A percentile compares a stretch with the other conserved stretches of the same genome.
Conservation (phyloP, 2,329 filamentous ascomycete genomes). For the Neopestalotiopsis sp. region DNA sequence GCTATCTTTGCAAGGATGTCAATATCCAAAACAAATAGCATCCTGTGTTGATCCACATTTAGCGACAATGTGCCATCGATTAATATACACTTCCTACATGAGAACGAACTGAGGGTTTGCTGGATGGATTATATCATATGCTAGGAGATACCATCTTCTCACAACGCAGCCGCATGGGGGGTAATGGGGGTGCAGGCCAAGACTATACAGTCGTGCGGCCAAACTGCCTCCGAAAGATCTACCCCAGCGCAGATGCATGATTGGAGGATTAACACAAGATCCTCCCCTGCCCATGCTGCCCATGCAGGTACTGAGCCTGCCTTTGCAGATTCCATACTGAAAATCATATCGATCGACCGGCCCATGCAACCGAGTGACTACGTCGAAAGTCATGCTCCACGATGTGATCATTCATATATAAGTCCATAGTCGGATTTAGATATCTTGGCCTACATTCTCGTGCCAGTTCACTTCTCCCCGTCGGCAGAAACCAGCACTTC, state of each 20-base stretch:
- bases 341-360: not conserved
- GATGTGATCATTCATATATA: not conserved
- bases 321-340: not conserved
- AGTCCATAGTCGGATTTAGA: too few relatives aligned
- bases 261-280: not conserved
- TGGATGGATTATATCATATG: too few relatives aligned
- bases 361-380: not conserved
- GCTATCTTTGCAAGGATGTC: too few relatives aligned
- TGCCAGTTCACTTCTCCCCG: too few relatives aligned
- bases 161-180: not conserved
- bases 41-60: too few relatives aligned
- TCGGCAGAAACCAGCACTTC: too few relatives aligned
- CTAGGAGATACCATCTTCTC: not conserved
- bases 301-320: not conserved
- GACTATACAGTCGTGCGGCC: constrained; percentile 4
- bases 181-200: not conserved
- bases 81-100: too few relatives aligned
- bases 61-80: too few relatives aligned
- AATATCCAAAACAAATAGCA: too few relatives aligned
- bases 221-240: not conserved
- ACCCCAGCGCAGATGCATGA: not conserved
- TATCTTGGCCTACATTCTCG: too few relatives aligned
- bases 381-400: not conserved
- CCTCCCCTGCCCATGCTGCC: not conserved
- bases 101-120: too few relatives aligned